Base-by-base conservation (phyloP, 2,329 filamentous ascomycete genomes). In the Byssothecium circinans region DNA sequence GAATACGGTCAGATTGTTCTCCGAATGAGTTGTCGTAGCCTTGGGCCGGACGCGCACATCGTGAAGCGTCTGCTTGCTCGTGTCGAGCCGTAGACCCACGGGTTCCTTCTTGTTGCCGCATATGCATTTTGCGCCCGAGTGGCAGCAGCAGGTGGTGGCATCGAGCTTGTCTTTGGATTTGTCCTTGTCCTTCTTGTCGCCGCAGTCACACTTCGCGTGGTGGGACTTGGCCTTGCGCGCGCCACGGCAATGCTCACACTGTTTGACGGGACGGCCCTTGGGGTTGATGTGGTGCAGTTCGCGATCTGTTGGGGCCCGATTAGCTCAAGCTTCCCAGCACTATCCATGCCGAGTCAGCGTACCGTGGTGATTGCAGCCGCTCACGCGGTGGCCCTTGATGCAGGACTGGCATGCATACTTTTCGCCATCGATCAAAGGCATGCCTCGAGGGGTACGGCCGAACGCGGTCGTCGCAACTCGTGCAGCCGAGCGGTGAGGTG, bases 381-480 rank as follows among this genome's bases (percentile, higher is more conserved):
- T 97, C 71, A 99, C 94, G 71, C 94, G 89, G 79, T 99, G 94
- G 70, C 94, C 94, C 75, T 94, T 88, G 72, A 99, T 91, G 78
- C 94, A 99, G 77, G 91, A 91, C 78, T 95, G 89, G 81, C 92
- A 97, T 75, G 92, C 92, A 79, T 84, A 97, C 80, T 97, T 97
- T 79, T 96, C 90, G 74, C 92, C 92, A 81, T 96, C 86, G 59
- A 72, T 63, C 44, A 72, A 54, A 58, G 70, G 68, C 68, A 71
- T 71, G 52, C 58, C 67, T 59, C 33, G 37, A 52, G 48, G 45
- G 14, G 48, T 49, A 64, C 65, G 66, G 67, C 66, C 65, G 60
- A 54, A 51, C 53, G 59, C 64, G 62, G 66, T 69, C 64, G 67
- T 62, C 49, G 60, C 57, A 62, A 56, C 47, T 54, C 58, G 42